Base-by-base conservation (phyloP, 2,329 filamentous ascomycete species). In the Arthroderma sp. region DNA sequence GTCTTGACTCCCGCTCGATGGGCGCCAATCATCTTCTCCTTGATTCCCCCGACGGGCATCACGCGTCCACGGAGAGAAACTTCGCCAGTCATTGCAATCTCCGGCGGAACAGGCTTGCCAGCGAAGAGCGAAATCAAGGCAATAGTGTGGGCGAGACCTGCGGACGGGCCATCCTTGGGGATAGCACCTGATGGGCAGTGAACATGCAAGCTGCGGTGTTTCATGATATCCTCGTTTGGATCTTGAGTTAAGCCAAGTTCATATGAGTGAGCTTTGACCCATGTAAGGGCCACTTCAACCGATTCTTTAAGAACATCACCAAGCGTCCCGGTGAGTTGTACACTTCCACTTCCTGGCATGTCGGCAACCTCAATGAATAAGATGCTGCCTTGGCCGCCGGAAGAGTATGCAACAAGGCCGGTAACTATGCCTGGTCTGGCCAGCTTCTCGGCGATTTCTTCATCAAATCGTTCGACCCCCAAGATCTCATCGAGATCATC, bases 291-390 rank as follows among this genome's bases (percentile, higher is more conserved):
- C 19, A 98, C 93, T 71, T 97, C 91, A 43, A 97, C 93, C 61
- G 86, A 91, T 73, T 98, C 93, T 73, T 97, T 97, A 59, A 98
- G 82, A 31, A 98, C 93, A 65, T 96, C 91, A 62, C 93, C 93
- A 5, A 98, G 83, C 71, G 95, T 97, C 61, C 93, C 93, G 0
- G 93, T 98, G 25, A 98, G 83, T 73, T 97, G 93, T 37, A 98
- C 89, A 56, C 86, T 85, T 35, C 93, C 93, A 58, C 82, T 85
- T 44, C 93, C 93, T 0, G 93, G 93, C 90, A 97, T 97, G 68
- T 95, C 91, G 9, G 91, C 89, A 47, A 96, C 89, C 73, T 98
- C 93, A 65, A 98, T 98, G 77, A 98, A 98, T 57, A 98, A 80
- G 66, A 98, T 98, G 68, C 87, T 91, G 61, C 93, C 93, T 70